These are phyloP conservation scores for Candida sanyaensis DNA, from an alignment of 1,139 yeast species.

Conservation along the genomic window DNA sequence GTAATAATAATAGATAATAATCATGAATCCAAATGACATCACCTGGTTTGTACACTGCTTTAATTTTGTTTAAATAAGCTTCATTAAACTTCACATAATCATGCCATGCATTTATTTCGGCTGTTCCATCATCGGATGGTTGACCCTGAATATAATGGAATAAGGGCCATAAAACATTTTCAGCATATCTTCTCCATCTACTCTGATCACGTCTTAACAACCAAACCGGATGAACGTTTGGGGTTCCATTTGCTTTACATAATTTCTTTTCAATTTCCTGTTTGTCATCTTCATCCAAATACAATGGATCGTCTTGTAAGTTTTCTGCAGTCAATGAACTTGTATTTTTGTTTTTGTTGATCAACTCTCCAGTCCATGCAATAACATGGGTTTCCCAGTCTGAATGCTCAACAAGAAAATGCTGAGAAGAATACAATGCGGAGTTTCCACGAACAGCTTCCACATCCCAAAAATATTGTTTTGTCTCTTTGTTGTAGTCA, in stretches of 20 bases:
- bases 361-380: conserved; percentile 95
- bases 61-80: conserved; percentile 79
- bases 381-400: conserved; percentile 87
- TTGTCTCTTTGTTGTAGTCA: conserved; percentile 27
- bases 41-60: conserved; percentile 76
- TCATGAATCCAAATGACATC: conserved; percentile 97
- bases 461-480: conserved; percentile 49
- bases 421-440: conserved; percentile 77
- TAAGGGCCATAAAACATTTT: conserved; percentile 89
- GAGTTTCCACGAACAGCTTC: conserved; percentile 79
- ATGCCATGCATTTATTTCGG: conserved; percentile 83
- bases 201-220: conserved; percentile 68
- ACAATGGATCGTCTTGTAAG: conserved; percentile 58
- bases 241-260: conserved; percentile 43
- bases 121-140: conserved; percentile 55
- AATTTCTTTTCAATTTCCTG: conserved; percentile 44
- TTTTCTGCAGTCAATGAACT: conserved; percentile 21
- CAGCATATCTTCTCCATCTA: conserved; percentile 89
- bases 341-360: conserved; percentile 29
- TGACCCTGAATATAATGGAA: conserved; percentile 87
- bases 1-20: conserved; percentile 80
- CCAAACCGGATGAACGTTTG: conserved; percentile 84
- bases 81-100: conserved; percentile 90
- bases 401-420: conserved; percentile 62
- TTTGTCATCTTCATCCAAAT: conserved; percentile 60